Base-by-base conservation (phyloP, 1,284 basidiomycete species). In the Cryptococcus neoformans region DNA sequence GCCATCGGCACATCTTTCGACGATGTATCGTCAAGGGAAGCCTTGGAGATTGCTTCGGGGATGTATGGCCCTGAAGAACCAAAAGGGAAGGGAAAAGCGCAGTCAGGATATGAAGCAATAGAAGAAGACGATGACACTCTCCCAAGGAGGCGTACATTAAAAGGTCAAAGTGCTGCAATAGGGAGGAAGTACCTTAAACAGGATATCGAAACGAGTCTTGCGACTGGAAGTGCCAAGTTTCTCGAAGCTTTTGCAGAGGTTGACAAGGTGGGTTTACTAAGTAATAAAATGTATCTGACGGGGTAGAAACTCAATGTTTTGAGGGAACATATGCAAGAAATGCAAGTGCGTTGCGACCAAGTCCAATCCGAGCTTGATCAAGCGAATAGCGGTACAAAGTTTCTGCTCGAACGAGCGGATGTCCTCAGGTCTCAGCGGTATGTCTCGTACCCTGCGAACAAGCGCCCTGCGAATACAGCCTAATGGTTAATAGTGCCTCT, bases 401-500 rank as follows among this genome's bases (percentile, higher is more conserved):
- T 86, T 47, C 75, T 97, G n/a, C 81, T 97, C 0, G 90, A 94
- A 67, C 85, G 89, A 36, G 92, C 93, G 0, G 88, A 90, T 46
- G 90, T 85, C 47, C 77, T 97, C 40, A 82, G 88, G 16, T 83
- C 86, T 53, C 88, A 95, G 73, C 82, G 89, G 92, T 92, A 55
- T 50, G 83, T 53, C 11, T 14, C 38, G n/a, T 17, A 14, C 44
- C n/a, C 17, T 35, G 17, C 35, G 46, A n/a, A 9, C 34, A 48
- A 35, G 1, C 34, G 11, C 11, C 1, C 11, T 16, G 11, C n/a
- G 36, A 44, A 36, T 28, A 8, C 16, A 40, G 28, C 36, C 49
- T 49, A 10, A 44, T 36, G 21, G 4, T 47, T 39, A 16, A 10
- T 83, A 90, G 78, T 79, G 84, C 70, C 80, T 75, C 76, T 1